Evolutionary conservation across 2,329 filamentous ascomycete genomes (phyloP).

Genomic region (Coleophoma eucalyptorum): DNA sequence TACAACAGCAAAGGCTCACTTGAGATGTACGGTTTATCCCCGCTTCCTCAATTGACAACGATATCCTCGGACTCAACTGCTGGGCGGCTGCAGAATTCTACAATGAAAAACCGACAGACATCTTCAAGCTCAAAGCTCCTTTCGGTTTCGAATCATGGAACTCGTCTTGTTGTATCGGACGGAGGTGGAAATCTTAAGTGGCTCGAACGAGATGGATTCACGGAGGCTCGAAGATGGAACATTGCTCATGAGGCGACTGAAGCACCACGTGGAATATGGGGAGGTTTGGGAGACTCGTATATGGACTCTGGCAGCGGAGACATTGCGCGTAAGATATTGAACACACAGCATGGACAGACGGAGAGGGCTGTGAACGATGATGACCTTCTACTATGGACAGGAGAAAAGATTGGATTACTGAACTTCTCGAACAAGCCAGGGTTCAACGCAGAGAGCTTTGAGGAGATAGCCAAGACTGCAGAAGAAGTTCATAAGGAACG

Average conservation of each 20-base stretch:
- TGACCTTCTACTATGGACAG: constrained; percentile 83
- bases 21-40: constrained; percentile 72
- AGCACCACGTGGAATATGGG: constrained; percentile 46
- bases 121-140: constrained; percentile 78
- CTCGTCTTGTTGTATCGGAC: constrained; percentile 78
- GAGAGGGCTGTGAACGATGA: constrained; percentile 46
- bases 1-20: constrained; percentile 90
- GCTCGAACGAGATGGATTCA: constrained; percentile 80
- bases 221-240: constrained; percentile 50
- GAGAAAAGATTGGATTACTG: constrained; percentile 74
- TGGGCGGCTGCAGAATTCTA: constrained; percentile 39
- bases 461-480: constrained; percentile 32
- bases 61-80: constrained; percentile 25
- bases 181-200: constrained; percentile 82
- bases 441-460: constrained; percentile 48
- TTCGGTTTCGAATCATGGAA: constrained; percentile 77
- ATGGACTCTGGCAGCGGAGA: constrained; percentile 54
- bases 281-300: constrained; percentile 34
- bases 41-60: constrained; percentile 19
- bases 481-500: constrained; percentile 47
- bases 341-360: constrained; percentile 34
- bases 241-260: constrained; percentile 51
- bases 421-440: constrained; percentile 52
- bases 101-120: constrained; percentile 77
- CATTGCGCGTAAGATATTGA: constrained; percentile 74